A percentile compares a stretch with the other conserved stretches of the same genome.
Evolutionary conservation across 352 stramenopile species (phyloP).

Genomic region (Globisporangium echinulatum): DNA sequence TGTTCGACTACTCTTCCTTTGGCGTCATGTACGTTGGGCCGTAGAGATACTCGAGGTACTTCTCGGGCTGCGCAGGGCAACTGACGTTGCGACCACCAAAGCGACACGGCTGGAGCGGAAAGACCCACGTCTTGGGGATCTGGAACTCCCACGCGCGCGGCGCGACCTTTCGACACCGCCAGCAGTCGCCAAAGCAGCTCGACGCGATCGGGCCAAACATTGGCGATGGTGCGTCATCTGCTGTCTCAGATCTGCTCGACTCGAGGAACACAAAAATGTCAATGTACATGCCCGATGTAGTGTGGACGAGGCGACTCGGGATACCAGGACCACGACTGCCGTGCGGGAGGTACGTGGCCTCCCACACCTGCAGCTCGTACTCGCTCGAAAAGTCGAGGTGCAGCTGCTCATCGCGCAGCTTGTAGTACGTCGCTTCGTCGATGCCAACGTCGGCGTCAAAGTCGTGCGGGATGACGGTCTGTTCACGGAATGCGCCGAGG

Average conservation of each 20-base stretch:
- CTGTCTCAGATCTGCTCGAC: neutral
- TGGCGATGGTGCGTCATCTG: slow-evolving; percentile 6
- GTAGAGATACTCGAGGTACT: slow-evolving; percentile 25
- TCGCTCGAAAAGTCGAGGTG: slow-evolving; percentile 14
- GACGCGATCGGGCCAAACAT: slow-evolving; percentile 12
- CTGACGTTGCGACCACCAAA: slow-evolving; percentile 17
- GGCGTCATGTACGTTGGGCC: neutral
- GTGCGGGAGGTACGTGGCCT: slow-evolving; percentile 5
- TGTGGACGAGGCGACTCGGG: slow-evolving; percentile 18
- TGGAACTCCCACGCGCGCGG: slow-evolving; percentile 12
- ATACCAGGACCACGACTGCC: slow-evolving; percentile 16
- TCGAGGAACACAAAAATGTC: slow-evolving; percentile 30
- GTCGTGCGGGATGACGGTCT: slow-evolving; percentile 22
- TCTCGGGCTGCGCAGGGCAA: slow-evolving; percentile 14
- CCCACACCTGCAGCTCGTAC: slow-evolving; percentile 21
- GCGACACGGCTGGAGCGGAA: neutral
- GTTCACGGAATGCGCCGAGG: slow-evolving; percentile 19
- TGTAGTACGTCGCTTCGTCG: slow-evolving; percentile 9
- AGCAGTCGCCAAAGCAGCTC: slow-evolving; percentile 20
- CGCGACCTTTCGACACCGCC: slow-evolving; percentile 5
- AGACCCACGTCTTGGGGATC: slow-evolving; percentile 21
- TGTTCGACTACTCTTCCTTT: too few species aligned
- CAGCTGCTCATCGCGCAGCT: slow-evolving; percentile 5
- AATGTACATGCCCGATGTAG: slow-evolving; percentile 18
- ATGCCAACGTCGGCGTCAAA: slow-evolving; percentile 26